Base-by-base conservation (phyloP, 306 rosid species). In the Hippophae tibetana region DNA sequence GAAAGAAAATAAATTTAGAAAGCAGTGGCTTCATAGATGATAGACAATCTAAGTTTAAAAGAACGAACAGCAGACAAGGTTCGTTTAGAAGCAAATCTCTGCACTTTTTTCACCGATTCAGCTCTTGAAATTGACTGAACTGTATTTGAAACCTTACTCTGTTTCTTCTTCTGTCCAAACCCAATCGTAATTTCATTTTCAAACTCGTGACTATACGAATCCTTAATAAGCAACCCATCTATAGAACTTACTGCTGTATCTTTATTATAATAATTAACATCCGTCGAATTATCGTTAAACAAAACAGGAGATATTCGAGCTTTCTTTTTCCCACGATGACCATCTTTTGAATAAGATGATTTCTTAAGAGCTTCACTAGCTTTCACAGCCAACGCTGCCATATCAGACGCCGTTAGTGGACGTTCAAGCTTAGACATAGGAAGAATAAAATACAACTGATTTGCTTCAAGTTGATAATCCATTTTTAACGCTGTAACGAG, bases 351-450 rank as follows among this genome's bases (percentile, higher is more conserved):
- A 47, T 9, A 0, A 3, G 42, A 23, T 14, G 51, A 14, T 13
- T 25, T 51, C 23, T 76, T 66, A 51, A 81, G 61, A 51, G 86
- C 82, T 7, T 57, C 23, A 61, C 47, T 70, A 69, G 86, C 86
- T 69, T 78, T 77, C 54, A 81, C 71, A 0, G 86, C 86, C 10
- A 81, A 68, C 25, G 82, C 62, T 8, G 83, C 86, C 86, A 81
- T 81, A 12, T 77, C 78, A 0, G 83, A 23, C 3, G 86, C 76
- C 1, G 72, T 58, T 51, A 81, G 53, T 0, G 66, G 69, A 1
- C 38, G 45, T 27, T 58, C 51, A 42, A 72, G 69, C 44, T 43
- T 71, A 3, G 83, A 68, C 0, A 26, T 5, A 0, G 74, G 76
- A 13, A 81, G 80, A 9, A 77, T 52, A 64, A 81, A 81, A 63